Evolutionary conservation across 23 red algal species (phyloP), one percentile per base, ranked within the genome.

Genomic region (Chondrus crispus): DNA sequence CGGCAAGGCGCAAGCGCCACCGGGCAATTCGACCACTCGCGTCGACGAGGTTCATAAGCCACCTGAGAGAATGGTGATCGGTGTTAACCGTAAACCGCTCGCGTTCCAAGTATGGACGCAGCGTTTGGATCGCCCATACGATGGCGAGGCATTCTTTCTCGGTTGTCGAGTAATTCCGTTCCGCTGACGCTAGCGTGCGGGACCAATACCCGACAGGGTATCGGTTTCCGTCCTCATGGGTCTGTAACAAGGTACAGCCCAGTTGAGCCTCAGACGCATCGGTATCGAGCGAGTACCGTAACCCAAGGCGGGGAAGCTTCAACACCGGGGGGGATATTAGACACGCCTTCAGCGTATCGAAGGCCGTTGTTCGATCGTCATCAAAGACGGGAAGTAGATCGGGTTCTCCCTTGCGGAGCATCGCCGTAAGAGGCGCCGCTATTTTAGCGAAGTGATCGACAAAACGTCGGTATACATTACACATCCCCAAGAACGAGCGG

Each of bases 161-260:
- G 3, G 76, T 81, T 2, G 49, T 47, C 14, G 46, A 5, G 51
- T 81, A 81, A 47, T 29, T 58, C 4, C 26, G 74, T 3, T 79
- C 74, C 5, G 74, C n/a, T 16, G 36, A 10, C 9, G 46, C 20
- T 12, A 79, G 22, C 2, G 42, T 24, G 22, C 76, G 18, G n/a
- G 18, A 48, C 46, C 81, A 85, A 38, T 85, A 85, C 2, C 81
- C 57, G 4, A 85, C 45, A 5, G 81, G 81, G 44, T 22, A 16
- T 19, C 30, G 33, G 2, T 11, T 1, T 2, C 26, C 32, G 1
- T 70, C 57, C 43, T 85, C 58, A 10, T 85, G 33, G 2, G 62
- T 28, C 40, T 85, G 81, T 46, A 68, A 22, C 8, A 85, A 30
- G 28, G 35, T 42, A 46, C 81, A 85, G 37, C 81, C 81, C 9